These are phyloP conservation scores for Arthrobotrys musiformis DNA, from an alignment of 2,329 filamentous ascomycete genomes.

Conservation along the genomic window DNA sequence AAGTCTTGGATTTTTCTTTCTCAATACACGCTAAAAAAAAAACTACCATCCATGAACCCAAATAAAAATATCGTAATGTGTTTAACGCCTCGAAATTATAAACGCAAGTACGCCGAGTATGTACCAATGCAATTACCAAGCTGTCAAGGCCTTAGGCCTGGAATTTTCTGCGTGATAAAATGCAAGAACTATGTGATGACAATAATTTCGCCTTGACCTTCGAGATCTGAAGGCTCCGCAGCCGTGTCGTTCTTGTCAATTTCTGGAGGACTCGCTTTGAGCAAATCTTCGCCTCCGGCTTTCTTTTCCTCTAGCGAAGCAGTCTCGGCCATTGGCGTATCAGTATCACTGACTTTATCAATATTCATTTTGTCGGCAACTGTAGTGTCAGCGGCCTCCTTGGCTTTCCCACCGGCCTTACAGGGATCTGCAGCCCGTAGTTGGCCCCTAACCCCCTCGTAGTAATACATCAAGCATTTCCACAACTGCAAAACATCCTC, in stretches of 20 bases:
- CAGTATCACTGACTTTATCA: neutral
- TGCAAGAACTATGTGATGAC: neutral
- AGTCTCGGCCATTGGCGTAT: neutral
- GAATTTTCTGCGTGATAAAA: neutral
- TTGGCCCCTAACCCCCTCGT: slow-evolving; percentile 30
- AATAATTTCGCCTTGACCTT: neutral
- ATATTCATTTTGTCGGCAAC: neutral
- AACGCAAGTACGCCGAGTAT: neutral
- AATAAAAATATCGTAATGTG: too few relatives aligned
- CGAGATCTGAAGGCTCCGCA: too few relatives aligned
- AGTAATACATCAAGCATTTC: slow-evolving; percentile 58
- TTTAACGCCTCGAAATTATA: neutral
- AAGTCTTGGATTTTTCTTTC: slow-evolving; percentile 14
- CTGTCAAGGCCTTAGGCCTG: neutral
- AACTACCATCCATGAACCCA: neutral
- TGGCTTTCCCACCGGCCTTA: neutral
- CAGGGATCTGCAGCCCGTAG: slow-evolving; percentile 8
- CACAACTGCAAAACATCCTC: slow-evolving; percentile 60
- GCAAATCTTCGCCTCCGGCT: neutral
- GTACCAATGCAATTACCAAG: neutral
- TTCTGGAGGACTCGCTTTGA: neutral
- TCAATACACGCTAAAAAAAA: neutral
- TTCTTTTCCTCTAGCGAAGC: neutral
- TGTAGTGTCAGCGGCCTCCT: too few relatives aligned
- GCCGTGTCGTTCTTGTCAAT: neutral